Conservation (phyloP, 306 rosid species). For the Styphnolobium japonicum region DNA sequence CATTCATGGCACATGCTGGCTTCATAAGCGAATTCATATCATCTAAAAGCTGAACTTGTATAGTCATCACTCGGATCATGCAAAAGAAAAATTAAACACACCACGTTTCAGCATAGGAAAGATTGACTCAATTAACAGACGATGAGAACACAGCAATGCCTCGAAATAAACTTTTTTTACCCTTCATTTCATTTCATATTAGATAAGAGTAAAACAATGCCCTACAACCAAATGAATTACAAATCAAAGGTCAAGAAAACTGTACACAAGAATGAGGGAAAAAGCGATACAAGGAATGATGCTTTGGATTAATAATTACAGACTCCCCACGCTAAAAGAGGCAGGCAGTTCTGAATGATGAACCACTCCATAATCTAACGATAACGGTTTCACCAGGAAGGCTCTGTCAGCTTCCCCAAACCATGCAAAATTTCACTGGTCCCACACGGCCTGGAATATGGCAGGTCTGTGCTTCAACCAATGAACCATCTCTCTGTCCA, state of each 20-base stretch:
- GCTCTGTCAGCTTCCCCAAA: conserved; percentile 38
- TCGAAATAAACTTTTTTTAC: conserved; percentile 10
- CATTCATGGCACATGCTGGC: not conserved
- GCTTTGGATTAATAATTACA: conserved; percentile 52
- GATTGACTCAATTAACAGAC: not conserved
- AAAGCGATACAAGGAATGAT: conserved; percentile 39
- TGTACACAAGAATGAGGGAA: conserved; percentile 75
- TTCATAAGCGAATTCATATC: not conserved
- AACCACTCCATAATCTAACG: conserved; percentile 48
- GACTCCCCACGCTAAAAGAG: conserved; percentile 59
- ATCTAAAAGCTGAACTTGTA: not conserved
- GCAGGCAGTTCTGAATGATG: conserved; percentile 58
- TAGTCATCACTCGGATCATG: not conserved
- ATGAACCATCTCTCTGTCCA: conserved; percentile 91
- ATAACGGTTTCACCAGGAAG: conserved; percentile 28
- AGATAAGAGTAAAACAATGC: conserved; percentile 56
- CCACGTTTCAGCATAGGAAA: not conserved
- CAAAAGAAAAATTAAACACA: not conserved
- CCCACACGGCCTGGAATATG: conserved; percentile 81
- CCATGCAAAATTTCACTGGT: conserved; percentile 60
- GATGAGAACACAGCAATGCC: not conserved
- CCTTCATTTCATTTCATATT: conserved; percentile 43
- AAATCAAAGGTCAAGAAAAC: conserved; percentile 56
- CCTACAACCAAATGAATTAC: conserved; percentile 64
- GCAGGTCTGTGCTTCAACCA: conserved; percentile 94